Percentiles rank a stretch among this genome's conserved stretches.
phyloP scores from a whole-genome alignment of 306 rosid species.

The Fagus crenata region DNA sequence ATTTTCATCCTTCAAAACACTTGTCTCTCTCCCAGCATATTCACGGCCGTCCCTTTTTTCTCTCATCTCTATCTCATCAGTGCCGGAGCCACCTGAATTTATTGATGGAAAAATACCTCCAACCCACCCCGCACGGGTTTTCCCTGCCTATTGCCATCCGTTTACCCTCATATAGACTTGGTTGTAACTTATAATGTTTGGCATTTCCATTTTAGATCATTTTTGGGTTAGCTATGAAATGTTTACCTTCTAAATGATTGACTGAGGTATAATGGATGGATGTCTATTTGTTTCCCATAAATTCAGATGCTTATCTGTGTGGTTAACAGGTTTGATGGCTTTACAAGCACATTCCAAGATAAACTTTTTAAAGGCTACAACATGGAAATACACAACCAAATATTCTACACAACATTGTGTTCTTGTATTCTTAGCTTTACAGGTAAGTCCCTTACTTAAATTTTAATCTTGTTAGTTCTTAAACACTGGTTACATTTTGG shows the following conservation, averaged over 20 bases:
- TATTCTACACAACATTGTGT: constrained; percentile 85
- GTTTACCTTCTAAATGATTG: constrained; percentile 6
- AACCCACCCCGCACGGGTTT: too few species aligned
- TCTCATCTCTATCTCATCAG: too few species aligned
- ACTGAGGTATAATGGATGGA: neutral
- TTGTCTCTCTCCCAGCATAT: too few species aligned
- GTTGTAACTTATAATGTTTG: neutral
- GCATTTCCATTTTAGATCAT: neutral
- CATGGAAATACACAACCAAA: constrained; percentile 99
- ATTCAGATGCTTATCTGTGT: constrained; percentile 17
- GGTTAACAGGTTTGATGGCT: constrained; percentile 72
- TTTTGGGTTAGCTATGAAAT: neutral
- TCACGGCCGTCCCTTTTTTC: too few species aligned
- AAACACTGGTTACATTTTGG: constrained; percentile 12
- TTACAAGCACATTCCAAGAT: constrained; percentile 98
- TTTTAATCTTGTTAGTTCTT: constrained; percentile 18
- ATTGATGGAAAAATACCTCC: too few species aligned
- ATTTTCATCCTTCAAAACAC: too few species aligned
- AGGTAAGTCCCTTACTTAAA: constrained; percentile 50
- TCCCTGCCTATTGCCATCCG: too few species aligned
- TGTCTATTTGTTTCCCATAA: neutral
- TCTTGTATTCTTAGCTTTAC: constrained; percentile 88
- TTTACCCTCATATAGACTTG: neutral
- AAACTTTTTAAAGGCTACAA: constrained; percentile 92
- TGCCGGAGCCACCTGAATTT: too few species aligned